Evolutionary conservation across 2,329 filamentous ascomycete genomes (phyloP).

Genomic region (Ophiostoma triangulosporum): DNA sequence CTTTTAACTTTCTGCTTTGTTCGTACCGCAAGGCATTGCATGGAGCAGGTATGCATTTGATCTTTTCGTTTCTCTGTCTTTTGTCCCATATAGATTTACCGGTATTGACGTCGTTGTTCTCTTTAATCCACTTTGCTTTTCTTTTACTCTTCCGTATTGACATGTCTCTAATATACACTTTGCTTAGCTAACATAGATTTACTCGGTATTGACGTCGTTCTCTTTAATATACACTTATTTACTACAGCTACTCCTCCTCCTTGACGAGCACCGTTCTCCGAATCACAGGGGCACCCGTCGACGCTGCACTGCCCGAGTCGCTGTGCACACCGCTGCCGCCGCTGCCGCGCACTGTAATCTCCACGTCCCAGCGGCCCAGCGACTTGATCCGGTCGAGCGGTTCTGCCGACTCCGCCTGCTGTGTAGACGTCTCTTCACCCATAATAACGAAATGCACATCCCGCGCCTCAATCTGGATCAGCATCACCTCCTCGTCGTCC

Average conservation of each 20-base stretch:
- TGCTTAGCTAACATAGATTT: too few species aligned
- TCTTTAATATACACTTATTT: too few species aligned
- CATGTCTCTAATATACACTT: too few species aligned
- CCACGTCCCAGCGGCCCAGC: conserved; percentile 27
- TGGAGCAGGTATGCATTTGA: background rate
- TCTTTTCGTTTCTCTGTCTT: background rate
- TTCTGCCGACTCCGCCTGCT: conserved; percentile 15
- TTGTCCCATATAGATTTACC: background rate
- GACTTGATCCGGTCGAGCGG: conserved; percentile 27
- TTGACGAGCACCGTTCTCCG: conserved; percentile 22
- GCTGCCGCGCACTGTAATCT: conserved; percentile 20
- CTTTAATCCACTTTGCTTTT: too few species aligned
- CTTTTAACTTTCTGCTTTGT: conserved; percentile 12
- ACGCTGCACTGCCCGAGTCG: background rate
- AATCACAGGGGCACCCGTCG: background rate
- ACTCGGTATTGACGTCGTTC: background rate
- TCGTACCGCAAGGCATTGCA: background rate
- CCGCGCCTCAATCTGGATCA: conserved; percentile 21
- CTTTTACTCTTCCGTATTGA: too few species aligned
- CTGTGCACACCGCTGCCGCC: background rate
- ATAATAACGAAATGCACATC: conserved; percentile 20
- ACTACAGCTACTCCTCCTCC: conserved; percentile 14
- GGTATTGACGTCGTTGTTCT: background rate
- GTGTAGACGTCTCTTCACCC: conserved; percentile 3
- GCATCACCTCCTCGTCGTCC: conserved; percentile 16